Base-by-base conservation (phyloP, 2,329 filamentous ascomycete species). In the Metarhizium humberi region DNA sequence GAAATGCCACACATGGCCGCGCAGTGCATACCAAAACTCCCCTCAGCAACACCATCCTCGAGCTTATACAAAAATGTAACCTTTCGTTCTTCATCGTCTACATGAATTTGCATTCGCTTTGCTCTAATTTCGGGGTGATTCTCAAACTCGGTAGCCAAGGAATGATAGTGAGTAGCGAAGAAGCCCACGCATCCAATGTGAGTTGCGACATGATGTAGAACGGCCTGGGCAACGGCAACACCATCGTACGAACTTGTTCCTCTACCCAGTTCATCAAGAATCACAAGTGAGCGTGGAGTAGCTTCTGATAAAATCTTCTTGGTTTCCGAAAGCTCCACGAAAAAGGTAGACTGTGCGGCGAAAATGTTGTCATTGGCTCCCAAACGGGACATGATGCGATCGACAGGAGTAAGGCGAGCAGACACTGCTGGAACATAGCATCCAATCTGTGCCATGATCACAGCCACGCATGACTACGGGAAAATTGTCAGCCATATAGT, bases 301-400 rank as follows among this genome's bases (percentile, higher is more conserved):
- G 94, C 94, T 73, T 97, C 94, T 0, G 90, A 85, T 1, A 99
- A 79, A 52, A 99, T 99, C 78, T 97, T 97, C 76, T 97, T 96
- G 0, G 94, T 99, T 70, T 99, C 94, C 0, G 91, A 92, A 2
- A 99, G 77, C 71, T 99, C 94, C 32, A 99, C 92, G 66, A 99
- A 97, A 77, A 99, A 99, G 2, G 94, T 99, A 14, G 90, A 95
- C 70, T 99, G 94, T 0, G 92, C 90, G 1, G 92, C 94, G 67
- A 99, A 97, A 64, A 99, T 99, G 71, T 97, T 97, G 81, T 99
- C 94, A 66, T 97, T 96, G 50, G 94, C 94, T 10, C 94, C 94
- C 0, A 99, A 83, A 49, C 94, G 90, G 10, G 92, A 97, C 94
- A 99, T 99, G 76, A 99, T 97, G 54, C 94, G 89, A 68, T 99